Base-by-base conservation (phyloP, 2,329 filamentous ascomycete species). In the Fusarium sp. region DNA sequence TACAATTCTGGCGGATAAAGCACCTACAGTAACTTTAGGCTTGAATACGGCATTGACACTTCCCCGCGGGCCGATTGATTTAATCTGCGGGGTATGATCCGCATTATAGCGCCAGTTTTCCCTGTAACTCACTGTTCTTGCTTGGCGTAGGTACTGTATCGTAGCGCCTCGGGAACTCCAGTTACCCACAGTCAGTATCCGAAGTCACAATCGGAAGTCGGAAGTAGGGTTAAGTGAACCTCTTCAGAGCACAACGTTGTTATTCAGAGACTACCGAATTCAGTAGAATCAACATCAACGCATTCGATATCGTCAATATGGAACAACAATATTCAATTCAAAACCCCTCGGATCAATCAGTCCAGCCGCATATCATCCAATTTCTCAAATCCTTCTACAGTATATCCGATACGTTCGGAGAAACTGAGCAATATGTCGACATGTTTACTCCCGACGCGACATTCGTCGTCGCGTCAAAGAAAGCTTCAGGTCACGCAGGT, bases 361-460 rank as follows among this genome's bases (percentile, higher is more conserved):
- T 61, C 11, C 42, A 51, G 28, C 50, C 67, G 34, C 62, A 65
- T 6, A 44, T 70, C 11, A 47, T 70, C 23, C 26, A 53, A 12
- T 70, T 70, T n/a, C 51, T 70, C 1, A 46, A 70, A 11, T 40
- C 53, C 0, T 69, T 69, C 13, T 69, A 59, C 16, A 46, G 47
- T 12, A 20, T 70, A 13, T 69, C 66, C 36, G 66, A 69, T 18
- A 70, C 66, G 3, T 63, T 58, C 4, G 62, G 67, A 12, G 66
- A 70, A 20, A 69, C 66, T 6, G 52, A 41, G 31, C 58, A 70
- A 9, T 69, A 69, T 53, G 66, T 69, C 6, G 57, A 63, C 33
- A 58, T 45, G 53, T 69, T 69, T 37, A 53, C 66, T 2, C 36
- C 28, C 6, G 62, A 70, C n/a, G 66, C 66, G 9, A 63, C 66